These are phyloP conservation scores for Bocquillonia castaneifolia DNA, from an alignment of 441 rosid species.

Conservation along the genomic window DNA sequence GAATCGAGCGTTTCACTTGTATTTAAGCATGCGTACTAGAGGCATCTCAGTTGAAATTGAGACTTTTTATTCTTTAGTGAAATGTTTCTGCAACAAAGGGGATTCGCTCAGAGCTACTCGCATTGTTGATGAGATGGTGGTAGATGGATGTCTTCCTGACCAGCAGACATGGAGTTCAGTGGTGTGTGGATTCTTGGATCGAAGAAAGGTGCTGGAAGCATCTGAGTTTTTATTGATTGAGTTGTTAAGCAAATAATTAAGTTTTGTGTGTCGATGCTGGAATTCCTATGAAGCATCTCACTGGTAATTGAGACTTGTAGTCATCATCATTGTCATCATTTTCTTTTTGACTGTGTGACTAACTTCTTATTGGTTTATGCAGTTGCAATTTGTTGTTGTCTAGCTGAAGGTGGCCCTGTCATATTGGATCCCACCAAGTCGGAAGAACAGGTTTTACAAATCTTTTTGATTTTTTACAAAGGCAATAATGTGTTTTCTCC, in stretches of 20 bases:
- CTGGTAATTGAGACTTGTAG: conserved; percentile 41
- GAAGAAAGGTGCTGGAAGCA: conserved; percentile 12
- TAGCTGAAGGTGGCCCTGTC: conserved; percentile 51
- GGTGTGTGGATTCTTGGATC: conserved; percentile 14
- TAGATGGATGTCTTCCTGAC: conserved; percentile 57
- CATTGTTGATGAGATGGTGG: conserved; percentile 57
- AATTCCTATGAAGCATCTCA: conserved; percentile 90
- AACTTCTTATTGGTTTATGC: conserved; percentile 29
- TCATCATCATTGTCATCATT: conserved; percentile 9
- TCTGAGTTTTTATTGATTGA: conserved; percentile 7
- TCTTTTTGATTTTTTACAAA: neutral
- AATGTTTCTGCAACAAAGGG: conserved; percentile 49
- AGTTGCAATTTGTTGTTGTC: conserved; percentile 87
- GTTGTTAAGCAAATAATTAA: neutral
- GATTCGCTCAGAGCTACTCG: conserved; percentile 53
- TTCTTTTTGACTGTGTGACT: conserved; percentile 7
- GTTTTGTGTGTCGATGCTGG: conserved; percentile 63
- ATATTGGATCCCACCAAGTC: conserved; percentile 76
- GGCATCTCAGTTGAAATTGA: conserved; percentile 58
- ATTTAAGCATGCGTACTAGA: conserved; percentile 59
- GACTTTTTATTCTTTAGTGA: conserved; percentile 42
- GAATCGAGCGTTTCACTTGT: conserved; percentile 55
- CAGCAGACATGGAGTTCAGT: conserved; percentile 31
- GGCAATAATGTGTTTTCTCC: neutral
- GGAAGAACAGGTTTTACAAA: conserved; percentile 68